Base-by-base conservation (phyloP, 2,329 filamentous ascomycete genomes). In the Penicillium sp. region DNA sequence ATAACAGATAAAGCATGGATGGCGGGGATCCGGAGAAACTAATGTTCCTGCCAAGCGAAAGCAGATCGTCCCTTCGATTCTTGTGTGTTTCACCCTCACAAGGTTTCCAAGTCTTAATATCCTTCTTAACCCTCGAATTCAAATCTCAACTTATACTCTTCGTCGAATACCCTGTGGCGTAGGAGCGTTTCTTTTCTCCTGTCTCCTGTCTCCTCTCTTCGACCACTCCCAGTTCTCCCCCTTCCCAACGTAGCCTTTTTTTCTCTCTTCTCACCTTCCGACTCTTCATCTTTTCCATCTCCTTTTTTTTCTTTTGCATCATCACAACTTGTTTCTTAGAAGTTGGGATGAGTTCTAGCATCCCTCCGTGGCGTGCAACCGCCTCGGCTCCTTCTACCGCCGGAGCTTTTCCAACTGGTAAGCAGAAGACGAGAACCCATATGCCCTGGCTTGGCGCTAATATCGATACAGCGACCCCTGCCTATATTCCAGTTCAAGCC, bases 401-500 rank as follows among this genome's bases (percentile, higher is more conserved):
- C 50, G 50, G 69, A 50, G 59, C 72, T 39, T 74, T 71, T 61
- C 54, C 66, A 53, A 54, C 67, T 67, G 71, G 75, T 77, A 67
- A 67, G 73, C 43, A 33, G 51, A 31, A 44, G 27, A 37, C 5
- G 16, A 39, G 29, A n/a, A 47, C 27, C 57, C 25, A 14, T 11
- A 45, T 33, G 19, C 33, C 26, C 52, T 37, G 25, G 37, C 45
- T 31, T 29, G n/a, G 21, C 46, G 44, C 64, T 71, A 55, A 72
- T 52, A 26, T 23, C 35, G 16, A 10, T 16, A 25, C 46, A 76
- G 64, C 68, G 75, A 78, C 80, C 62, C 81, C 83, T 67, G 85
- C 85, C 59, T 88, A 83, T 67, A 86, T 83, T 59, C 77, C 84
- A 62, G 85, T 88, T 61, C 80, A 83, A 75, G 84, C 86, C 68